phyloP scores from a whole-genome alignment of 2,329 filamentous ascomycete genomes.

The Alternaria burnsii region DNA sequence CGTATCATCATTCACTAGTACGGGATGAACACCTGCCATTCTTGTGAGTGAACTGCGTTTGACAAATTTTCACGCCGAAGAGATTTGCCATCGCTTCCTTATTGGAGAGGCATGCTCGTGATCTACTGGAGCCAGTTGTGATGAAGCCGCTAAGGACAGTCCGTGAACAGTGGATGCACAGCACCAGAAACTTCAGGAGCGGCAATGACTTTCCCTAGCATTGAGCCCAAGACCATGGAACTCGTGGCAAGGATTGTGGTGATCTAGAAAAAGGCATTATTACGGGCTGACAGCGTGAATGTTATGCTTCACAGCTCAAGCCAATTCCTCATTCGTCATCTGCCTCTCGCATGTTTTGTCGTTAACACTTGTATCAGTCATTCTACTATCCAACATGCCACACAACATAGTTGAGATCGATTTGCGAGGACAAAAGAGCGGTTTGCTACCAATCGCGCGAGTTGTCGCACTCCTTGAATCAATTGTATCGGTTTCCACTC shows the following conservation, averaged over 20 bases:
- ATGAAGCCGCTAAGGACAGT: too few relatives aligned
- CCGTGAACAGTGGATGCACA: neutral
- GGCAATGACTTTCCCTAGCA: neutral
- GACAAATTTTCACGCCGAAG: too few relatives aligned
- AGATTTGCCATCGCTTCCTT: too few relatives aligned
- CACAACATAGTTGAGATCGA: too few relatives aligned
- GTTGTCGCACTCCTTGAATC: conserved; percentile 1
- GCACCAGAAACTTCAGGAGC: neutral
- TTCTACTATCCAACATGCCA: neutral
- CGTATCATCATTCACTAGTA: neutral
- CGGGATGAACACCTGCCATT: neutral
- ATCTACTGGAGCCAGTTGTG: too few relatives aligned
- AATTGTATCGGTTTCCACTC: neutral
- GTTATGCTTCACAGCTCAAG: neutral
- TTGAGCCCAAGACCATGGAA: neutral
- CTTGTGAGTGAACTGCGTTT: neutral
- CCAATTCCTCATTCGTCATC: neutral
- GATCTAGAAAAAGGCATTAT: neutral
- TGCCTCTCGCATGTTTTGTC: neutral
- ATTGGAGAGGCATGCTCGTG: too few relatives aligned
- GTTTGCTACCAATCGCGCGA: neutral
- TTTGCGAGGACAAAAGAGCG: too few relatives aligned
- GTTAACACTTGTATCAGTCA: neutral
- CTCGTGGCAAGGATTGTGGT: neutral
- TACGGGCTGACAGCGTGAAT: neutral